Conservation (phyloP, 257 asterid species). For the Anisodus acutangulus region DNA sequence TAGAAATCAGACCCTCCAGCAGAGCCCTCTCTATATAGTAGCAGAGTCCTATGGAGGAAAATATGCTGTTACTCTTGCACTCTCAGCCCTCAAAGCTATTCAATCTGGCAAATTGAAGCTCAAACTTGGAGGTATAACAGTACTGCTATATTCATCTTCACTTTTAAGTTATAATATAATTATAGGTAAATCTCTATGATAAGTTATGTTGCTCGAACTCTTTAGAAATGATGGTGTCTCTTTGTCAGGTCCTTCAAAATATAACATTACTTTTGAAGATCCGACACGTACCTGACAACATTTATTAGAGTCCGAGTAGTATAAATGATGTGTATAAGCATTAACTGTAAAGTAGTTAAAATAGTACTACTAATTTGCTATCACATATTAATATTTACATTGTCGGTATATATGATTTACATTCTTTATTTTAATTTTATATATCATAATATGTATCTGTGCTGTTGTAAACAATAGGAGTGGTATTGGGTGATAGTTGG, state of each 20-base stretch:
- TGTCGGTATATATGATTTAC: background rate
- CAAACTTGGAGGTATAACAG: slow-evolving; percentile 69
- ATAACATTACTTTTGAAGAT: too few species aligned
- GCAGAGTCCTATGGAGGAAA: slow-evolving; percentile 99
- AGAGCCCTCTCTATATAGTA: slow-evolving; percentile 76
- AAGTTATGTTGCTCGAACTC: too few species aligned
- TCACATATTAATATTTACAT: background rate
- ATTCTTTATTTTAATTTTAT: background rate
- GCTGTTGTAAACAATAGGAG: slow-evolving; percentile 48
- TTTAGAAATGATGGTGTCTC: too few species aligned
- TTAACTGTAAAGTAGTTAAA: background rate
- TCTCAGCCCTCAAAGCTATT: slow-evolving; percentile 73
- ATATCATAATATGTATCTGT: background rate
- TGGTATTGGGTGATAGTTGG: slow-evolving; percentile 92
- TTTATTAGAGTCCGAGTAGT: background rate
- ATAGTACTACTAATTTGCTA: background rate
- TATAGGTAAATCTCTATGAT: too few species aligned
- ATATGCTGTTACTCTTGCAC: slow-evolving; percentile 86
- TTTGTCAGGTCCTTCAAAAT: too few species aligned
- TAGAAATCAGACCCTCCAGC: slow-evolving; percentile 58
- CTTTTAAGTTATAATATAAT: background rate
- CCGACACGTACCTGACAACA: too few species aligned
- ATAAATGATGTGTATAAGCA: background rate
- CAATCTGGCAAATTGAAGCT: slow-evolving; percentile 68
- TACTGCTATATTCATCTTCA: background rate